Evolutionary conservation across 495 filamentous ascomycete genomes (phyloP), one percentile per base, ranked within the genome.

Genomic region (Aspergillus heteromorphus): DNA sequence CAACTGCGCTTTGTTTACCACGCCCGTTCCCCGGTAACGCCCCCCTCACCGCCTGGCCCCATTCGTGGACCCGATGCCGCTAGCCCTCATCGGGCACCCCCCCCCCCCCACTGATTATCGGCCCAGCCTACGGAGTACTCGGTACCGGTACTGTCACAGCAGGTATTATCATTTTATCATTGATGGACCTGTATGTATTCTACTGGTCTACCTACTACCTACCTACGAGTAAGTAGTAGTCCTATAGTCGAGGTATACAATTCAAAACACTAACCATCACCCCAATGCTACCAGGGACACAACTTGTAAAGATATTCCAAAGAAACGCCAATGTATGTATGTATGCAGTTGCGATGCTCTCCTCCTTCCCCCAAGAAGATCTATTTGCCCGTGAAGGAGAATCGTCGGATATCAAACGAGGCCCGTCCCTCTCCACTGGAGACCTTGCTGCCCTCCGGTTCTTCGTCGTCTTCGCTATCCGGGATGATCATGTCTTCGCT

Each of bases 401-500:
- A 85, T 49, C 70, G 72, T 25, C 80, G 73, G 40, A 87, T 62
- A 60, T 85, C 67, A 41, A 84, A 62, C 29, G 67, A 51, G 16
- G 25, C 59, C 1, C 64, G 21, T 7, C 19, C 29, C 1, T 53
- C 40, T 40, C 16, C 59, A 9, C 51, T 61, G 40, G 61, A 18
- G 7, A 40, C 60, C 8, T 64, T 54, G 7, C 54, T 63, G 5
- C 55, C 58, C 0, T 51, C 53, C 25, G 63, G 65, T 31, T 76
- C 73, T 0, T 83, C 84, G 40, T 88, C 85, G 55, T 82, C 85
- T 34, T 89, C 85, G 57, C 86, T 89, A 48, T 86, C 79, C 0
- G 87, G 86, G 2, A 87, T 66, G 16, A 95, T 78, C 41, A 84
- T 67, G 59, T 95, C 89, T 64, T 95, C 89, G 61, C 89, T 92